A percentile compares a stretch with the other conserved stretches of the same genome.
Conservation (phyloP, 208 protist species). For the Naegleria gruberi region DNA sequence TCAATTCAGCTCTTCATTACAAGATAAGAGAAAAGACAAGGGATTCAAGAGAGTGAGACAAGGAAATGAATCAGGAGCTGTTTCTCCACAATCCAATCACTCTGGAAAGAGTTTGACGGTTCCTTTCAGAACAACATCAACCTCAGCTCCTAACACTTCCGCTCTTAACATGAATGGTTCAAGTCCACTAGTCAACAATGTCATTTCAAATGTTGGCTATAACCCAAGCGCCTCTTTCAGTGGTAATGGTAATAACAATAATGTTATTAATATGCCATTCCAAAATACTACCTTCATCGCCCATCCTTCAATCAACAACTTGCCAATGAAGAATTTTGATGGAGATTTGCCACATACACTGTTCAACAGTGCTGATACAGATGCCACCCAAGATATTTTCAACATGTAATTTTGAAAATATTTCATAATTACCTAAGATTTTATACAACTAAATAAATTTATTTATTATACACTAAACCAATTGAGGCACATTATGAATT, state of each 20-base stretch:
- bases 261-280: neutral
- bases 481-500: neutral
- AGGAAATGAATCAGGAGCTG: neutral
- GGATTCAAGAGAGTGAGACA: neutral
- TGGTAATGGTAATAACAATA: neutral
- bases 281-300: neutral
- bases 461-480: neutral
- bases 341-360: neutral
- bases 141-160: neutral
- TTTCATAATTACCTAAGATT: neutral
- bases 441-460: too few species aligned
- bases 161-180: neutral
- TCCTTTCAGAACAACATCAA: neutral
- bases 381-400: neutral
- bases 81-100: neutral
- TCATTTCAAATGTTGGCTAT: neutral
- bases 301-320: neutral
- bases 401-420: neutral
- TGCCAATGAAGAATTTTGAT: neutral
- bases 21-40: neutral
- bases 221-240: neutral
- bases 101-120: neutral
- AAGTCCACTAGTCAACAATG: neutral
- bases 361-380: neutral
- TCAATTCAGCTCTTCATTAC: neutral